A percentile compares a stretch with the other conserved stretches of the same genome.
These are phyloP conservation scores for Podila horticola DNA, from an alignment of 192 early-diverging fungal genomes.

Conservation along the genomic window DNA sequence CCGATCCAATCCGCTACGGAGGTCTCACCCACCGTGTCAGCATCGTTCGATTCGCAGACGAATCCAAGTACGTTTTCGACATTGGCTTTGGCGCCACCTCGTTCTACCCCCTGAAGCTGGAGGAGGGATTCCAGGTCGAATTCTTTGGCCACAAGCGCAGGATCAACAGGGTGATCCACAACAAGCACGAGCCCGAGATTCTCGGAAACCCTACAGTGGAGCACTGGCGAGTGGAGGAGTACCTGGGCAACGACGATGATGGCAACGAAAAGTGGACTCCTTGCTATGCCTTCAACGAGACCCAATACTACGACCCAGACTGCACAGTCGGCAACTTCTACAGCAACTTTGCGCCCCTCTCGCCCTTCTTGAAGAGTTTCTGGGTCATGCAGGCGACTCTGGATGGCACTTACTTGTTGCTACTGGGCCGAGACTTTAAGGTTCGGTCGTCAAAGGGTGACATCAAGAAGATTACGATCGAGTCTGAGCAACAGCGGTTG, in stretches of 20 bases:
- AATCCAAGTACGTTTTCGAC: constrained; percentile 27
- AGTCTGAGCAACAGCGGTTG: constrained; percentile 20
- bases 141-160: constrained; percentile 22
- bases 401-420: constrained; percentile 10
- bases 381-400: constrained; percentile 22
- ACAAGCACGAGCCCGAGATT: constrained; percentile 6
- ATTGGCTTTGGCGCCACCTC: constrained; percentile 29
- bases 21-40: constrained; percentile 18
- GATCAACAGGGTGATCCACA: constrained; percentile 12
- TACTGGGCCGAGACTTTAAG: not conserved
- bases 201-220: constrained; percentile 11
- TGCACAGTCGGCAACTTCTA: constrained; percentile 16
- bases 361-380: constrained; percentile 8
- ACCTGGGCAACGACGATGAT: not conserved
- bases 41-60: constrained; percentile 16
- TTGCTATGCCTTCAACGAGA: constrained; percentile 19
- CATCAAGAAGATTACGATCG: constrained; percentile 9
- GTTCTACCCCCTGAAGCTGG: constrained; percentile 12
- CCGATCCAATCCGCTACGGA: not conserved
- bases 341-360: constrained; percentile 6
- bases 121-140: constrained; percentile 17
- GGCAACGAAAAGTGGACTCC: constrained; percentile 20
- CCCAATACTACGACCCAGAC: constrained; percentile 17
- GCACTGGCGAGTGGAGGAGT: constrained; percentile 24
- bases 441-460: constrained; percentile 5